These are phyloP conservation scores for Arachnopeziza araneosa DNA, from an alignment of 2,329 filamentous ascomycete genomes.

Conservation along the genomic window DNA sequence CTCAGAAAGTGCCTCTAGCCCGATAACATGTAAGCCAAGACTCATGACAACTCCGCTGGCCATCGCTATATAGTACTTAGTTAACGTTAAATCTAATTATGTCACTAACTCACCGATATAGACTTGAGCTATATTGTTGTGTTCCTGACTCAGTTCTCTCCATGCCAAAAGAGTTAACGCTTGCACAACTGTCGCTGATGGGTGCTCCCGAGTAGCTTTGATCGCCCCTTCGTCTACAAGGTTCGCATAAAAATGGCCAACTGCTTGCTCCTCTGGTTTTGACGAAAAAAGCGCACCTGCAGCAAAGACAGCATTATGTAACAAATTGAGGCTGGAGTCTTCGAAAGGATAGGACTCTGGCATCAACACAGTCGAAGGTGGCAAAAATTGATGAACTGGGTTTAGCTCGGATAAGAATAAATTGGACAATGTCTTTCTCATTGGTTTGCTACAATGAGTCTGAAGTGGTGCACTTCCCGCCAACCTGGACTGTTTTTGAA, in stretches of 20 bases:
- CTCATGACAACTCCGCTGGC: not conserved
- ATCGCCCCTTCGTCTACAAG: not conserved
- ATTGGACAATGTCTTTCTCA: not conserved
- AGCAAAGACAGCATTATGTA: conserved; percentile 1
- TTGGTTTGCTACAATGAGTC: not conserved
- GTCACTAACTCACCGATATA: not conserved
- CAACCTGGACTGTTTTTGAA: no score
- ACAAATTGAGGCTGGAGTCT: not conserved
- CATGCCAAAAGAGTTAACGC: not conserved
- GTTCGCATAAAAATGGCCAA: not conserved
- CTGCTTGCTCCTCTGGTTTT: not conserved
- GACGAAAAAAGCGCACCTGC: not conserved
- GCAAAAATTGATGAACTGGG: conserved; percentile 5
- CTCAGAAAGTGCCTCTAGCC: not conserved
- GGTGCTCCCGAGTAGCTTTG: not conserved
- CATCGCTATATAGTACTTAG: not conserved
- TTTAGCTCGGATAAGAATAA: not conserved
- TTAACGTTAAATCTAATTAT: not conserved
- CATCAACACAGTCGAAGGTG: not conserved
- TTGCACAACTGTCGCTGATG: not conserved
- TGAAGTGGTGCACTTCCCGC: no score
- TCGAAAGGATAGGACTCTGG: not conserved
- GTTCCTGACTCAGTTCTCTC: not conserved
- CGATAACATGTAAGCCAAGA: not conserved
- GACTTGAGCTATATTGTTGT: not conserved